phyloP scores from a whole-genome alignment of 164 flowering plant species.

The Warburgia ugandensis region DNA sequence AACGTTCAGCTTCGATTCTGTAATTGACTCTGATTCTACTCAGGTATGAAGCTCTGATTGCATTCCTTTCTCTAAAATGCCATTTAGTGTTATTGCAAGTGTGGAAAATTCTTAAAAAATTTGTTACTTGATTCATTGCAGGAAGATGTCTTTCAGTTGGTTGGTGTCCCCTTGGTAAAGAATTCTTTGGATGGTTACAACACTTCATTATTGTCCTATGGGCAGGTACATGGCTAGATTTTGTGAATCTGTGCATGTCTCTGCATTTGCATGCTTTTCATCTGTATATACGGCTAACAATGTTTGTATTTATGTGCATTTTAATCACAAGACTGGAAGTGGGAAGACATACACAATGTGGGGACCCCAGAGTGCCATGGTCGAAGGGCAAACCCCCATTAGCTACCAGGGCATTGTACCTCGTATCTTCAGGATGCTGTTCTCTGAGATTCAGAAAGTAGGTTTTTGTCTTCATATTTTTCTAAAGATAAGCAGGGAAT shows the following conservation, averaged over 20 bases:
- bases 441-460: conserved; percentile 71
- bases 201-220: conserved; percentile 68
- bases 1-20: conserved; percentile 55
- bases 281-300: background rate
- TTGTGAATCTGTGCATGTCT: background rate
- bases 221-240: conserved; percentile 51
- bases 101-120: background rate
- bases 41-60: conserved; percentile 44
- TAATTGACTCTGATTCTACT: conserved; percentile 57
- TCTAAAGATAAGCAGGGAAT: background rate
- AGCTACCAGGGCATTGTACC: conserved; percentile 82
- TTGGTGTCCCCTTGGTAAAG: conserved; percentile 80
- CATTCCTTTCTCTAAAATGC: background rate
- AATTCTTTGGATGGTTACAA: conserved; percentile 81
- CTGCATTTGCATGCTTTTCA: background rate
- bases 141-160: conserved; percentile 74
- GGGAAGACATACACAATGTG: conserved; percentile 99
- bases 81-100: background rate
- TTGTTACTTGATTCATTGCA: conserved; percentile 19
- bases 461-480: conserved; percentile 11
- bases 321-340: conserved; percentile 62
- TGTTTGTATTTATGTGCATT: background rate
- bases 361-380: conserved; percentile 97
- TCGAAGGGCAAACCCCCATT: conserved; percentile 48
- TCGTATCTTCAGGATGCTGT: conserved; percentile 72